These are phyloP conservation scores for Aspergillus thermomutatus DNA, from an alignment of 2,329 filamentous ascomycete genomes.

Conservation along the genomic window DNA sequence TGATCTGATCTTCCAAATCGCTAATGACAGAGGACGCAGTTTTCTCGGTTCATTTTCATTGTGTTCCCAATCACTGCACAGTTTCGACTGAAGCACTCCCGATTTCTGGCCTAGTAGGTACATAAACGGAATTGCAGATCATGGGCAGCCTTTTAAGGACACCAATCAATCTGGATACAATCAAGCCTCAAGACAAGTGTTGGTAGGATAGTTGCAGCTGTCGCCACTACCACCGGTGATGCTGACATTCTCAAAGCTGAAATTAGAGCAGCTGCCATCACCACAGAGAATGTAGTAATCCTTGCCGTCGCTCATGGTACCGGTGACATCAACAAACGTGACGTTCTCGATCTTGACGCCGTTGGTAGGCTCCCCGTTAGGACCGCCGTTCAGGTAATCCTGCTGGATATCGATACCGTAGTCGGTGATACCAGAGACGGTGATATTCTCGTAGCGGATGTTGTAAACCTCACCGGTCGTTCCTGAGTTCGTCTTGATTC, in stretches of 20 bases:
- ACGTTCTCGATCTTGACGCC: slow-evolving; percentile 38
- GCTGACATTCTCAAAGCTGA: slow-evolving; percentile 34
- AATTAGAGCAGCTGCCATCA: slow-evolving; percentile 36
- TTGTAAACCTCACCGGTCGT: slow-evolving; percentile 40
- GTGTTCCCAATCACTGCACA: too few relatives aligned
- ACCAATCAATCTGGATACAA: too few relatives aligned
- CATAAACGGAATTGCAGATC: too few relatives aligned
- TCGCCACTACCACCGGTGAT: slow-evolving; percentile 34
- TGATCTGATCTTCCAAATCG: too few relatives aligned
- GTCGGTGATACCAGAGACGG: slow-evolving; percentile 42
- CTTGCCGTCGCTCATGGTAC: slow-evolving; percentile 30
- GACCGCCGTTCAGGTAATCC: slow-evolving; percentile 50
- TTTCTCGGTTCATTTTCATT: too few relatives aligned
- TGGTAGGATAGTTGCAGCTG: slow-evolving; percentile 22
- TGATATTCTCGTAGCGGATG: slow-evolving; percentile 48
- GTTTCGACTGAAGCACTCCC: too few relatives aligned
- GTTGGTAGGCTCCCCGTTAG: slow-evolving; percentile 37
- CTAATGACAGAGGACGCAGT: too few relatives aligned
- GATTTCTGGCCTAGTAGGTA: too few relatives aligned
- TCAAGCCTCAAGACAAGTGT: too few relatives aligned
- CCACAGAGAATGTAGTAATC: slow-evolving; percentile 42
- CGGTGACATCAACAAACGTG: slow-evolving; percentile 34
- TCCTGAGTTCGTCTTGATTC: slow-evolving; percentile 41
- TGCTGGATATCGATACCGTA: slow-evolving; percentile 54
- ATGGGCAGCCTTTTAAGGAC: too few relatives aligned